phyloP scores from a whole-genome alignment of 1,139 yeast genomes.

The Candida sp. region DNA sequence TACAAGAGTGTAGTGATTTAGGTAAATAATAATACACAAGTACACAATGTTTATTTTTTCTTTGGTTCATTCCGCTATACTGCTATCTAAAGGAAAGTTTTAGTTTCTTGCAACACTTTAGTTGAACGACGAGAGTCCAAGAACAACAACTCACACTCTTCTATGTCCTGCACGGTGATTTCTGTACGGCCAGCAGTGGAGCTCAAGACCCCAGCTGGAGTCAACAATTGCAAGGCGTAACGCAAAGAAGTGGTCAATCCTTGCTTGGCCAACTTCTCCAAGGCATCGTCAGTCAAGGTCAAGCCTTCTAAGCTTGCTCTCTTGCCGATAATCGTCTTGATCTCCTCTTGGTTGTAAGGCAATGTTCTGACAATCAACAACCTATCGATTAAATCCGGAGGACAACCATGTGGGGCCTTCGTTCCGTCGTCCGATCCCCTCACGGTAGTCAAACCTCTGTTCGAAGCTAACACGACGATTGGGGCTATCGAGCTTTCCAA shows the following conservation, averaged over 20 bases:
- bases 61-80: background rate
- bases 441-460: slow-evolving; percentile 90
- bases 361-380: slow-evolving; percentile 89
- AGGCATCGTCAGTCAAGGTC: slow-evolving; percentile 65
- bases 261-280: slow-evolving; percentile 70
- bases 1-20: slow-evolving; percentile 69
- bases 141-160: slow-evolving; percentile 85
- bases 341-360: slow-evolving; percentile 85
- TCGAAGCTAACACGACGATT: slow-evolving; percentile 92
- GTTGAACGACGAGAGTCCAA: slow-evolving; percentile 91
- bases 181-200: slow-evolving; percentile 74
- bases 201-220: slow-evolving; percentile 90
- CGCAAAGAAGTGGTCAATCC: slow-evolving; percentile 84
- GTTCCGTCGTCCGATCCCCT: slow-evolving; percentile 83
- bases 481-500: slow-evolving; percentile 94
- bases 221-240: slow-evolving; percentile 87
- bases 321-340: slow-evolving; percentile 78
- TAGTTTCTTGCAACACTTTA: slow-evolving; percentile 63
- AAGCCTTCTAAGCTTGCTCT: slow-evolving; percentile 80
- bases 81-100: slow-evolving; percentile 45
- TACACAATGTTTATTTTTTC: background rate
- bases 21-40: slow-evolving; percentile 30
- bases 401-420: slow-evolving; percentile 95
- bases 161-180: slow-evolving; percentile 73
- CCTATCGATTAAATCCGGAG: slow-evolving; percentile 93